These are phyloP conservation scores for Acanthamoeba royreba DNA, from an alignment of 208 protist genomes.

Conservation along the genomic window DNA sequence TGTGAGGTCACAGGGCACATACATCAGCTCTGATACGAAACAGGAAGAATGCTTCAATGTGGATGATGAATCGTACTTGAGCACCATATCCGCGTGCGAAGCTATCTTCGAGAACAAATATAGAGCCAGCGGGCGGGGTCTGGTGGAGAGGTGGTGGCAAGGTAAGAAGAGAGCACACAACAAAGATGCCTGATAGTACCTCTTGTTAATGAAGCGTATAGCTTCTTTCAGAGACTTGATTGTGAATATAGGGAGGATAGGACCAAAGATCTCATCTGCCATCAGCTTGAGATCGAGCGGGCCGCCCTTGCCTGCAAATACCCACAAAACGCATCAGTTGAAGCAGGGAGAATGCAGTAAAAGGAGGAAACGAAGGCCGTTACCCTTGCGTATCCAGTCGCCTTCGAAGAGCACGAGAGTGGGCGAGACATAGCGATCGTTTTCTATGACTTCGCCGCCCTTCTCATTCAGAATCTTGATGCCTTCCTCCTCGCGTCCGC, in stretches of 20 bases:
- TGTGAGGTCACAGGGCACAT: slow-evolving; percentile 75
- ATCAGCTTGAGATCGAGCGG: slow-evolving; percentile 31
- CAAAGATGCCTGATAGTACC: neutral
- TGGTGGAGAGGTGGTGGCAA: neutral
- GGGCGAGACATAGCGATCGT: slow-evolving; percentile 78
- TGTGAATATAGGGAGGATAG: slow-evolving; percentile 83
- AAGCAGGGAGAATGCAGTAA: neutral
- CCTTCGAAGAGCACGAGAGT: slow-evolving; percentile 77
- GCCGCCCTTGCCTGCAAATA: slow-evolving; percentile 43
- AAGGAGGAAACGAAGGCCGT: neutral
- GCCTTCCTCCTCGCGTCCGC: neutral
- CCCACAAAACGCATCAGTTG: neutral
- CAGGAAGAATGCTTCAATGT: neutral
- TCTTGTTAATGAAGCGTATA: slow-evolving; percentile 72
- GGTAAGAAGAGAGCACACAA: neutral
- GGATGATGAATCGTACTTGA: slow-evolving; percentile 51
- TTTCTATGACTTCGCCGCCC: slow-evolving; percentile 79
- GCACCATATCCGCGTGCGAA: slow-evolving; percentile 63
- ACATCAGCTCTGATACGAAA: neutral
- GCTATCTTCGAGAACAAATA: slow-evolving; percentile 87
- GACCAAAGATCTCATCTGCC: slow-evolving; percentile 90
- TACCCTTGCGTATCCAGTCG: neutral
- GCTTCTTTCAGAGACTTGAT: slow-evolving; percentile 74
- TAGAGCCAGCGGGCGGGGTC: slow-evolving; percentile 83
- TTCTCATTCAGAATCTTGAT: neutral